phyloP scores from a whole-genome alignment of 202 grass and related monocot genomes.

The Sporobolus alterniflorus region DNA sequence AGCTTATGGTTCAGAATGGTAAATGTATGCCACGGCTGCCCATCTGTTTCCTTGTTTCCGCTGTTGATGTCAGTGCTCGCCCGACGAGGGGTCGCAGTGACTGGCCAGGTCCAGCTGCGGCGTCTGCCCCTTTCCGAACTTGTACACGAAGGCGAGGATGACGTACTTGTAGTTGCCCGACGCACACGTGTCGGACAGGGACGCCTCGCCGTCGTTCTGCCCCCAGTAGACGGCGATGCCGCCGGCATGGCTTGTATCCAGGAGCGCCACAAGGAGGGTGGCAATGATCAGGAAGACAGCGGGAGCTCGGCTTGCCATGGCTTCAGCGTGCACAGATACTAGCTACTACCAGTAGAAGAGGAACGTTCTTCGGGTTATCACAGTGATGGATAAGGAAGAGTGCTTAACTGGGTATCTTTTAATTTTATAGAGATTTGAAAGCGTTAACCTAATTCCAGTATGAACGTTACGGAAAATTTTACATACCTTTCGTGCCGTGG shows the following conservation, averaged over 20 bases:
- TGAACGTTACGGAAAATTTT: not conserved
- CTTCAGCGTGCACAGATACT: not conserved
- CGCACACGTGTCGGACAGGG: slow-evolving; percentile 51
- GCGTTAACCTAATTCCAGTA: not conserved
- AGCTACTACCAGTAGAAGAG: too few species aligned
- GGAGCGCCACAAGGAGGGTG: slow-evolving; percentile 30
- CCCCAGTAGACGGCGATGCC: slow-evolving; percentile 70
- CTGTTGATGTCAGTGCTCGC: slow-evolving; percentile 1
- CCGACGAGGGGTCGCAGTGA: slow-evolving; percentile 58
- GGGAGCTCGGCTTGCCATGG: slow-evolving; percentile 35
- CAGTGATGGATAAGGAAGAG: not conserved
- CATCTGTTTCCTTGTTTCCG: not conserved
- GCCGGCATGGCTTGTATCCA: slow-evolving; percentile 41
- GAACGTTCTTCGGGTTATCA: not conserved
- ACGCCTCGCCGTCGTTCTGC: slow-evolving; percentile 59
- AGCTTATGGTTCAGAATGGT: not conserved
- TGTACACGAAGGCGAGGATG: slow-evolving; percentile 62
- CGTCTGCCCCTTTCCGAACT: slow-evolving; percentile 60
- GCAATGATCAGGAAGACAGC: slow-evolving; percentile 25
- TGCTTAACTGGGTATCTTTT: not conserved
- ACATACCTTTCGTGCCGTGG: not conserved
- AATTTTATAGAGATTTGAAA: not conserved
- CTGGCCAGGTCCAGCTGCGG: slow-evolving; percentile 45
- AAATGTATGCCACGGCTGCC: not conserved
- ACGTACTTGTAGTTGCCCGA: slow-evolving; percentile 63